Evolutionary conservation across 1,139 yeast species (phyloP).

Genomic region (Taiozyma onychis): DNA sequence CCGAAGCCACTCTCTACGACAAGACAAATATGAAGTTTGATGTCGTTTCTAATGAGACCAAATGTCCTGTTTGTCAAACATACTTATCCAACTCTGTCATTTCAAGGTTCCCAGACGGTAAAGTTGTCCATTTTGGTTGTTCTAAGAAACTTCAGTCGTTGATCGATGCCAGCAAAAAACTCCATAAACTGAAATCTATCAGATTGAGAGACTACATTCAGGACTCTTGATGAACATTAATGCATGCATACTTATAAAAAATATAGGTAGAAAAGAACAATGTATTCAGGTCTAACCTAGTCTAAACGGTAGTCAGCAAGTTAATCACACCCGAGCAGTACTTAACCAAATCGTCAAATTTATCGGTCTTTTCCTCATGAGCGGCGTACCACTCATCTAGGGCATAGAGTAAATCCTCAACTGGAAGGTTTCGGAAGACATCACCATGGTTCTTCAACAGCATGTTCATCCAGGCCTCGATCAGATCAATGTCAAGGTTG

Average conservation of each 20-base stretch:
- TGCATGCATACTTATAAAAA: slow-evolving; percentile 11
- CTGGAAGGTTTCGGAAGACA: slow-evolving; percentile 48
- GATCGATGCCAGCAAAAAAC: background rate
- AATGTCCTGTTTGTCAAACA: slow-evolving; percentile 57
- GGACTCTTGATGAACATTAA: slow-evolving; percentile 3
- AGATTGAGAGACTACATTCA: slow-evolving; percentile 12
- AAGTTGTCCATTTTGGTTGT: slow-evolving; percentile 70
- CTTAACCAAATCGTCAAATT: slow-evolving; percentile 65
- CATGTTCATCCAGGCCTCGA: slow-evolving; percentile 70
- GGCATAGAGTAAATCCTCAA: slow-evolving; percentile 35
- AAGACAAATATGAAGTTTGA: background rate
- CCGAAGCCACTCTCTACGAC: background rate
- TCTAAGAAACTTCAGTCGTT: slow-evolving; percentile 14
- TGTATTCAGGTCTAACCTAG: no score
- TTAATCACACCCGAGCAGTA: slow-evolving; percentile 80
- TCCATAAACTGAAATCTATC: slow-evolving; percentile 10
- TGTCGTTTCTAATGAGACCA: slow-evolving; percentile 9
- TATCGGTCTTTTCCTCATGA: slow-evolving; percentile 39
- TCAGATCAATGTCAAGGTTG: slow-evolving; percentile 56
- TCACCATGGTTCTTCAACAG: slow-evolving; percentile 80
- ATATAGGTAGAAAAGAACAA: no score
- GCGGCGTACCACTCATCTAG: slow-evolving; percentile 45
- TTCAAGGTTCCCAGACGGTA: background rate
- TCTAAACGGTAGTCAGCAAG: slow-evolving; percentile 38
- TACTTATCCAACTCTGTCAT: slow-evolving; percentile 55